These are phyloP conservation scores for Rosa chinensis DNA, from an alignment of 306 rosid genomes.

Conservation along the genomic window DNA sequence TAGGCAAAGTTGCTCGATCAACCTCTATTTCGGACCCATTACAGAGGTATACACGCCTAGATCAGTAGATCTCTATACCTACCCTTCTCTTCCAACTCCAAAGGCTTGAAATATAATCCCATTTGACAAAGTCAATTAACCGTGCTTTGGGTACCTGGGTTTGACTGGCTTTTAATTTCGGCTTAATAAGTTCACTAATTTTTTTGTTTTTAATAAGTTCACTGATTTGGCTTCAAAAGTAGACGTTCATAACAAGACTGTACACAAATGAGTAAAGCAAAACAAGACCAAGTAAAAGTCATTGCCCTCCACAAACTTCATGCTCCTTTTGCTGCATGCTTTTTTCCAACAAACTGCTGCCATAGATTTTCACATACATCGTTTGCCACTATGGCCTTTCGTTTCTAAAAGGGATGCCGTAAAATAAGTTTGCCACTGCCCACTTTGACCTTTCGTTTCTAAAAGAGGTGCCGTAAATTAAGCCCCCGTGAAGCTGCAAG, in stretches of 20 bases:
- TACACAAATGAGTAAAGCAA: background rate
- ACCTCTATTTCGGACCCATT: background rate
- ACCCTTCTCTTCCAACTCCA: background rate
- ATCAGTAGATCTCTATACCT: background rate
- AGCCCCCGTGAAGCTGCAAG: background rate
- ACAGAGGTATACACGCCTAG: background rate
- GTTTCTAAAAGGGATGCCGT: background rate
- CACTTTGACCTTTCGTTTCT: background rate
- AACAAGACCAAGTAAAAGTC: background rate
- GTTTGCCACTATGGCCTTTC: background rate
- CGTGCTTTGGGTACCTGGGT: background rate
- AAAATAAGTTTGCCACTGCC: background rate
- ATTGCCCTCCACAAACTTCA: background rate
- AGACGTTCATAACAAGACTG: background rate
- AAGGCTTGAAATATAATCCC: background rate
- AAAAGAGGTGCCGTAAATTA: background rate
- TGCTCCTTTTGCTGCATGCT: background rate
- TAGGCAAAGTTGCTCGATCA: background rate
- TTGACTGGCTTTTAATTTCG: background rate
- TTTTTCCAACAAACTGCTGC: background rate
- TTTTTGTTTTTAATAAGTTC: background rate
- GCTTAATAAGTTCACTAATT: background rate
- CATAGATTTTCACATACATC: background rate
- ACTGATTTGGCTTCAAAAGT: background rate
- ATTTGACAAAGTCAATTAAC: background rate